phyloP scores from a whole-genome alignment of 768 basidiomycete genomes.

The Ramaria sp. region DNA sequence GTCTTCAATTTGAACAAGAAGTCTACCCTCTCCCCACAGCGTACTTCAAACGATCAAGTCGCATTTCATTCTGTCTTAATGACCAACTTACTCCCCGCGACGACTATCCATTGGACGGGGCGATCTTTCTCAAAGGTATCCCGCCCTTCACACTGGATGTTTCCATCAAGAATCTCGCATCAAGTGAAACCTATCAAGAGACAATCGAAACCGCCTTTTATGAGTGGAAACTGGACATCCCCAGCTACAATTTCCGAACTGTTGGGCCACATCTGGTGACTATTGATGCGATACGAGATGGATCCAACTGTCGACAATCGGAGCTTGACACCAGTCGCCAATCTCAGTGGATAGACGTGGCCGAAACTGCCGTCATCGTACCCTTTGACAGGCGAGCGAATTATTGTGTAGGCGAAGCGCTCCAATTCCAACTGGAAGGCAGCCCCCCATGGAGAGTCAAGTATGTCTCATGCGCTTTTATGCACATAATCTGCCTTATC shows the following conservation, averaged over 20 bases:
- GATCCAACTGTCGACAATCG: constrained; percentile 72
- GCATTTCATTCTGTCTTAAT: constrained; percentile 66
- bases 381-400: constrained; percentile 71
- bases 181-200: constrained; percentile 51
- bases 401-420: constrained; percentile 81
- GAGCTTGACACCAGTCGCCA: constrained; percentile 48
- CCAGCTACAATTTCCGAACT: constrained; percentile 61
- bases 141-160: constrained; percentile 79
- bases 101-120: constrained; percentile 39
- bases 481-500: not conserved
- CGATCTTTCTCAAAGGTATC: constrained; percentile 65
- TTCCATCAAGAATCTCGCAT: constrained; percentile 64
- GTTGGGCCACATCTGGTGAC: constrained; percentile 74
- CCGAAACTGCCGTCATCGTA: constrained; percentile 88
- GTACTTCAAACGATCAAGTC: constrained; percentile 55
- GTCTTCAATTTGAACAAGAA: constrained; percentile 77
- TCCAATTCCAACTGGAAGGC: constrained; percentile 91
- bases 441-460: constrained; percentile 87
- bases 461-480: constrained; percentile 29
- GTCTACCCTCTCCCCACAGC: constrained; percentile 75
- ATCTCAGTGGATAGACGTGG: constrained; percentile 83
- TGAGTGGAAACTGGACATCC: constrained; percentile 65
- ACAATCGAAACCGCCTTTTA: constrained; percentile 37
- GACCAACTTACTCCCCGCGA: constrained; percentile 53
- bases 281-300: constrained; percentile 71